phyloP scores from a whole-genome alignment of 306 rosid species.

The Quercus wislizeni region DNA sequence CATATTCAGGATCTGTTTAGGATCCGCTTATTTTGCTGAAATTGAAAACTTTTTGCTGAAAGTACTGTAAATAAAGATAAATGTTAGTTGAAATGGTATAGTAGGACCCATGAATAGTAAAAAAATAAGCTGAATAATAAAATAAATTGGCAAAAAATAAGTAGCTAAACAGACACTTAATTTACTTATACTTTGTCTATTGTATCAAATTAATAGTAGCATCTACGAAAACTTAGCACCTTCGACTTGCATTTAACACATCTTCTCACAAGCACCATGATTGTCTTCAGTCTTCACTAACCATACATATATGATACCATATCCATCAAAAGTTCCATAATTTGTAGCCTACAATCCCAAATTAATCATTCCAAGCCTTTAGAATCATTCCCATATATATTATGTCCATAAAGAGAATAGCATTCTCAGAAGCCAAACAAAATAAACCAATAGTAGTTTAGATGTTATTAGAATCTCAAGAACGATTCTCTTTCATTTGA shows the following conservation, averaged over 20 bases:
- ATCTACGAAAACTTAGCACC: neutral
- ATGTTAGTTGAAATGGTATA: too few relatives aligned
- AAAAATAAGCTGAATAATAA: too few relatives aligned
- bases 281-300: too few relatives aligned
- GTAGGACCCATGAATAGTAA: too few relatives aligned
- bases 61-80: too few relatives aligned
- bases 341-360: neutral
- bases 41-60: too few relatives aligned
- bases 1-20: neutral
- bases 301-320: too few relatives aligned
- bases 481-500: neutral
- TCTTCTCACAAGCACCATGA: neutral
- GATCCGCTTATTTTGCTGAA: too few relatives aligned
- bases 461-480: neutral
- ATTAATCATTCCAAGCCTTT: neutral
- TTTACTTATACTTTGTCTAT: neutral
- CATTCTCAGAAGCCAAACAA: neutral
- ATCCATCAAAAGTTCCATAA: too few relatives aligned
- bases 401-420: neutral
- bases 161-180: too few relatives aligned
- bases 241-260: neutral
- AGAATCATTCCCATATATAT: neutral
- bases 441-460: neutral
- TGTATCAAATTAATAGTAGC: neutral
- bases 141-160: too few relatives aligned